Evolutionary conservation across 225 moss, liverwort and hornwort genomes (phyloP).

Genomic region (Physcomitrellopsis africana): DNA sequence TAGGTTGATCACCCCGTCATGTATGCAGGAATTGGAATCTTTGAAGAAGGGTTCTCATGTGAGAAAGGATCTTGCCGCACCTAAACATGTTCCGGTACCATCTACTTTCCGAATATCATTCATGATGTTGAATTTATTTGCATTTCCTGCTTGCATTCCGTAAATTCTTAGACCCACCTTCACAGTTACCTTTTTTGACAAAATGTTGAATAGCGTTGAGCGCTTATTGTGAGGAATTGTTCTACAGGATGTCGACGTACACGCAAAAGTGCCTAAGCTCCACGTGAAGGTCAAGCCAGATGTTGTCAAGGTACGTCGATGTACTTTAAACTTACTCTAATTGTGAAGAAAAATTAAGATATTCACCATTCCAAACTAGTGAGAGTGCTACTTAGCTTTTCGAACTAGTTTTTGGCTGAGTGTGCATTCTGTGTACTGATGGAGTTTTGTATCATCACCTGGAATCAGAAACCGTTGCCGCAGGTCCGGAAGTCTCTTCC

Average conservation of each 20-base stretch:
- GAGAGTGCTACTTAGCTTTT: not conserved
- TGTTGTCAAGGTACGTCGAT: slow-evolving; percentile 30
- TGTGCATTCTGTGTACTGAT: not conserved
- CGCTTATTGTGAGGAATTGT: not conserved
- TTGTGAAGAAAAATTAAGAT: not conserved
- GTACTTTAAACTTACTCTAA: not conserved
- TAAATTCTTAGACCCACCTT: not conserved
- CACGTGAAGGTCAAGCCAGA: slow-evolving; percentile 50
- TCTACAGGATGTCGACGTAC: slow-evolving; percentile 39
- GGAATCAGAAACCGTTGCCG: slow-evolving; percentile 22
- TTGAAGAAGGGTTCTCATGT: slow-evolving; percentile 25
- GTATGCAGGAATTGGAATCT: slow-evolving; percentile 39
- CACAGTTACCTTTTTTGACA: not conserved
- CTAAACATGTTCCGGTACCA: slow-evolving; percentile 44
- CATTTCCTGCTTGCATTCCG: not conserved
- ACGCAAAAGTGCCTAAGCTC: slow-evolving; percentile 45
- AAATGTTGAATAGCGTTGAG: not conserved
- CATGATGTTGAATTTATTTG: not conserved
- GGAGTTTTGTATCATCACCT: not conserved
- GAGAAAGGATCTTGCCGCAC: slow-evolving; percentile 37
- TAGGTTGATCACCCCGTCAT: not conserved
- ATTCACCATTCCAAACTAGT: not conserved
- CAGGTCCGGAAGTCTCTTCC: slow-evolving; percentile 20
- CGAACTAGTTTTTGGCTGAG: not conserved
- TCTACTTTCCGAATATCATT: not conserved